Evolutionary conservation across 805 yeast genomes (phyloP), one percentile per base, ranked within the genome.

Genomic region (Cephaloascus fragrans): DNA sequence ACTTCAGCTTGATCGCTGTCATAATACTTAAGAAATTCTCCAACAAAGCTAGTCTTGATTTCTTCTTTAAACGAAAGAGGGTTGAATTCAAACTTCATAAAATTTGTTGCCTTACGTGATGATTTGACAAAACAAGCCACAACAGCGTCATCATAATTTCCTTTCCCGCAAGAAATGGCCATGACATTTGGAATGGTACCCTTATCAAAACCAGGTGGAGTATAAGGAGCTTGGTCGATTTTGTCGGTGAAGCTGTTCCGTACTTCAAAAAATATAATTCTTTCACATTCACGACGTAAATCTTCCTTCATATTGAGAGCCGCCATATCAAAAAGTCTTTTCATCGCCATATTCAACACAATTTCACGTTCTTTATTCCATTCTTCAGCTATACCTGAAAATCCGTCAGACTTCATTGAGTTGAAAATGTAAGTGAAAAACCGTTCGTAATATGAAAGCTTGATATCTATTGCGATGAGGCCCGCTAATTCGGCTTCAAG

Each of bases 201-300:
- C 42, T 74, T 70, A 34, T 77, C 84, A 47, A 71, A 81, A 4
- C 84, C 82, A 35, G 74, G 71, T 4, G 97, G 96, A 48, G 83
- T 79, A 59, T 67, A 89, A 26, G 99, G 97, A 2, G 97, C 96
- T 64, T 89, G 97, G 56, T 90, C 93, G 28, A 93, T 69, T 50
- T 80, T 82, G 18, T 73, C 69, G 55, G 76, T 65, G 51, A 90
- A 83, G 20, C 73, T 66, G 34, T 73, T 70, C 47, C 97, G 80
- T 28, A 90, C 76, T 42, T 80, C 80, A 41, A 68, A 71, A 37
- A 79, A 79, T 35, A 93, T 68, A 34, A 76, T 55, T 40, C 83
- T 72, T 55, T 84, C 84, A 62, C 96, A 83, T 40, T 73, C 80
- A 41, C 82, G 73, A 40, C 87, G 75, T 39, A 90, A 67, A 39